Base-by-base conservation (phyloP, 179 eudicot genomes). In the Beta corolliflora region DNA sequence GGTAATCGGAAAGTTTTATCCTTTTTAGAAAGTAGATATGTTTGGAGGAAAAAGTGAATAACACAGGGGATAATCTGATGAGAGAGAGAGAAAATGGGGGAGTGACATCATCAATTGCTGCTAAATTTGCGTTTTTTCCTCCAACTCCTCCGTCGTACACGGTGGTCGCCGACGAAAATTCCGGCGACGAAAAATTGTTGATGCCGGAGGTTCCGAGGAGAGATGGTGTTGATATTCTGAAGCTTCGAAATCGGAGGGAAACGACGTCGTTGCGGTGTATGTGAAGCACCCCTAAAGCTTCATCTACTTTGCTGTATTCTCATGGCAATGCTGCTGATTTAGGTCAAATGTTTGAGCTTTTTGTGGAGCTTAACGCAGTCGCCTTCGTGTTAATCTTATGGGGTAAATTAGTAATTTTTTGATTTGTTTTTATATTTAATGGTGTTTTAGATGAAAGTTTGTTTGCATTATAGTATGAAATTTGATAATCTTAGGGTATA, bases 311-410 rank as follows among this genome's bases (percentile, higher is more conserved):
- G 82, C 90, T 96, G n/a, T 96, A 96, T 82, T 96, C 99, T 23
- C 98, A 96, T 80, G 98, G 99, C 41, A 96, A 95, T 90, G 99
- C 99, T 19, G 98, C 99, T 58, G 99, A 95, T 94, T 90, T 96
- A 82, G 98, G 98, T 77, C 99, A 94, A 91, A 94, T 96, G 98
- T 90, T 91, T 80, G 97, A 96, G 91, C 93, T 96, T 44, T 94
- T 96, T 77, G 95, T 93, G 11, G 95, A 94, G 87, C 84, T 94
- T 56, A 91, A n/a, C n/a, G 97, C 88, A 91, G 81, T 81, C 97
- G 95, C 53, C 97, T 96, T 73, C 89, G 95, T 7, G 80, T 94
- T 82, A 96, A 96, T 86, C 88, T 96, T 52, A 87, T 96, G 84
- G 99, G 99, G 98, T 96, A 91, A 16, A 50, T 36, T 31, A 25